Evolutionary conservation across 768 basidiomycete species (phyloP).

Genomic region (Mrakia frigida): DNA sequence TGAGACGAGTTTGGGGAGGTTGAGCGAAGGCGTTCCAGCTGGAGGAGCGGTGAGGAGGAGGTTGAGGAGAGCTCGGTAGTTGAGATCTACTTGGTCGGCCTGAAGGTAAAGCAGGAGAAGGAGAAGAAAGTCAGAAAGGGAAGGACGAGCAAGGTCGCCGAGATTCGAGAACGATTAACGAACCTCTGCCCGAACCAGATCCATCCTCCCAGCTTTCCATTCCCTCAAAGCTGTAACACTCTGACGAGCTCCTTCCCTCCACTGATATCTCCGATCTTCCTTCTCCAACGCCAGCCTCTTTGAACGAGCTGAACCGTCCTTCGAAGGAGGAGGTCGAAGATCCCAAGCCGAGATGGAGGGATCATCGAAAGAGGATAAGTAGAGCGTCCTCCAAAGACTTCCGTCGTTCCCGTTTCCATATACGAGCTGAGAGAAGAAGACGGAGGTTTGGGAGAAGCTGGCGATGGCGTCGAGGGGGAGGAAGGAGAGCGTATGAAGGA

Average conservation of each 20-base stretch:
- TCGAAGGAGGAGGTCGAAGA: background rate
- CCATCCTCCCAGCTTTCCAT: background rate
- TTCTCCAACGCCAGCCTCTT: background rate
- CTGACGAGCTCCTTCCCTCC: background rate
- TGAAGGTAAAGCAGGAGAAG: background rate
- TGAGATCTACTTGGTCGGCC: background rate
- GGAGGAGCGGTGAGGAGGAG: background rate
- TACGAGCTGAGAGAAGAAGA: background rate
- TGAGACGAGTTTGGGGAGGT: background rate
- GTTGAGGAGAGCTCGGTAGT: background rate
- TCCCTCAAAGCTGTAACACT: background rate
- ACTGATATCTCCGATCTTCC: background rate
- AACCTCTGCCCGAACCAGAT: background rate
- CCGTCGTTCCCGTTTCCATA: background rate
- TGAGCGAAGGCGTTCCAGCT: background rate
- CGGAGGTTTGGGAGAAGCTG: background rate
- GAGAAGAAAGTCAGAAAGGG: background rate
- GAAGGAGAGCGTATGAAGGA: constrained; percentile 3
- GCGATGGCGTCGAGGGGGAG: background rate
- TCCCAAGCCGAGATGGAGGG: background rate
- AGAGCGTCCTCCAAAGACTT: background rate
- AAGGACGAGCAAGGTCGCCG: background rate
- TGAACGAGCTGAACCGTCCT: background rate
- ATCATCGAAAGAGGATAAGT: background rate
- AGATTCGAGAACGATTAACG: background rate